Base-by-base conservation (phyloP, 169 alveolate species). In the Eimeria zaria region DNA sequence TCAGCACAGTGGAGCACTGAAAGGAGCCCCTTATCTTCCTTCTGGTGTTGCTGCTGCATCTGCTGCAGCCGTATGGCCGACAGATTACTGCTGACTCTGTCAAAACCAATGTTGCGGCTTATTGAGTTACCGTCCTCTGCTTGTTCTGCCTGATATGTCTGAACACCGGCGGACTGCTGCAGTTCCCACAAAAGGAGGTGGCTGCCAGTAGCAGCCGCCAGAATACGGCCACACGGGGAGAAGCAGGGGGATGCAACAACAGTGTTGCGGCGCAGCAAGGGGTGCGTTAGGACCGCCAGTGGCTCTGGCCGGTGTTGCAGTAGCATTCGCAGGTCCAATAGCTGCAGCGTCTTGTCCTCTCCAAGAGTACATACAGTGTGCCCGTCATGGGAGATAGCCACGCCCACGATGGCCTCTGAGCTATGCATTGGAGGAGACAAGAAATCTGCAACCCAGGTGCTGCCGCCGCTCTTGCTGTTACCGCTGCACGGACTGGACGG, bases 331-430 rank as follows among this genome's bases (percentile, higher is more conserved):
- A 80, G 60, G 89, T 80, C 89, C 69, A 48, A 53, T 0, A 80
- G 89, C 89, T 80, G 89, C 89, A 80, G 20, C 18, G 67, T 48
- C 39, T 80, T 80, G 67, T 80, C 89, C 89, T 80, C 89, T n/a
- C 89, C 89, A 27, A 80, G 89, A 9, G 89, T 80, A 51, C 89
- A 80, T 41, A 80, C 89, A 80, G 71, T 80, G 71, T 80, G 71
- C 24, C 89, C 60, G 67, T 80, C 67, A 7, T 18, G 44, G 89
- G 89, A 41, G 12, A 80, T 48, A 33, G 89, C 89, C 67, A 80
- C 67, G 71, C 89, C 89, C 46, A 80, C 71, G 44, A 80, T 48
- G 12, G 69, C 89, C 41, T 80, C 89, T 71, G 67, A 20, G 67
- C 9, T 48, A 44, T 80, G 89, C 60, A 80, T 20, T 24, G 89